A percentile compares a stretch with the other conserved stretches of the same genome.
These are phyloP conservation scores for Lichtheimia ramosa DNA, from an alignment of 371 early-diverging fungal species.

Conservation along the genomic window DNA sequence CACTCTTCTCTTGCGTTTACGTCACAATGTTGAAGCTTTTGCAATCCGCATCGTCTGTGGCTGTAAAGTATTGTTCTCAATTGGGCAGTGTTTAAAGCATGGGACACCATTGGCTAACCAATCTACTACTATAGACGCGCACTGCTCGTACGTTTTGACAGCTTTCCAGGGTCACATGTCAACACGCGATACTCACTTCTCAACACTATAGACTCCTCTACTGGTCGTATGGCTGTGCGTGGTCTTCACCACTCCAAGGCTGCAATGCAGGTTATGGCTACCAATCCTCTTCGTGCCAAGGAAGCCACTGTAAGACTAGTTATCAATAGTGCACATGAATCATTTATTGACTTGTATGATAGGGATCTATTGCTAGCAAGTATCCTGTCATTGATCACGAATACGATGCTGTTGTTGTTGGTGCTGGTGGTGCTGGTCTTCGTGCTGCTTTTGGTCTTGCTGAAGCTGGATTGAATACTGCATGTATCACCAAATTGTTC, in stretches of 20 bases:
- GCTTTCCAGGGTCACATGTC: neutral
- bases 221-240: conserved; percentile 28
- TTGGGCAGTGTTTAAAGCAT: neutral
- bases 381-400: conserved; percentile 96
- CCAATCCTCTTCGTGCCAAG: conserved; percentile 71
- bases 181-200: too few relatives aligned
- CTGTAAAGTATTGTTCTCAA: conserved; percentile 8
- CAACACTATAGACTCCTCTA: neutral
- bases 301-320: conserved; percentile 69
- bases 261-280: conserved; percentile 69
- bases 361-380: conserved; percentile 66
- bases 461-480: conserved; percentile 96
- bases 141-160: neutral
- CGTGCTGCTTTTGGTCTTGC: conserved; percentile 98
- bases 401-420: conserved; percentile 97
- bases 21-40: conserved; percentile 21
- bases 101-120: neutral
- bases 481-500: conserved; percentile 98
- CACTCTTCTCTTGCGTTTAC: conserved; percentile 6
- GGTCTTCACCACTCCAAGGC: conserved; percentile 64
- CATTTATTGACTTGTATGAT: too few relatives aligned
- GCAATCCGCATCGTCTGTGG: conserved; percentile 21
- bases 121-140: neutral
- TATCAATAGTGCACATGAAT: too few relatives aligned
- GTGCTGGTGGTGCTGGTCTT: conserved; percentile 98